Percentiles rank a stretch among this genome's conserved stretches.
These are phyloP conservation scores for Pseudogymnoascus sp. DNA, from an alignment of 2,329 filamentous ascomycete genomes.

Conservation along the genomic window DNA sequence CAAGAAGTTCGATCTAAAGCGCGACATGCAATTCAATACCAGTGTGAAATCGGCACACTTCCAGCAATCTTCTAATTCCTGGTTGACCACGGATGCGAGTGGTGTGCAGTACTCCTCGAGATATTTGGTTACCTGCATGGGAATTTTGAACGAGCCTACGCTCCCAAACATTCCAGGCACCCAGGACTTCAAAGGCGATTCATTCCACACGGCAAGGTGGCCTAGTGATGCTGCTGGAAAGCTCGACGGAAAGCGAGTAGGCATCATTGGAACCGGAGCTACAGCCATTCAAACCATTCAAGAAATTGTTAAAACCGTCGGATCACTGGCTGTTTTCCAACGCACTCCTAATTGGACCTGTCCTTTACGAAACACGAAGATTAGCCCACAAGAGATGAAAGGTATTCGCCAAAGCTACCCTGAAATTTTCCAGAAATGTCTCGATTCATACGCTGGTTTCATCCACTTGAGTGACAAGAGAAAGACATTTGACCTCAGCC, in stretches of 20 bases:
- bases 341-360: slow-evolving; percentile 8
- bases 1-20: slow-evolving; percentile 34
- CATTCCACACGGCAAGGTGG: slow-evolving; percentile 12
- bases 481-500: slow-evolving; percentile 27
- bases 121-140: slow-evolving; percentile 12
- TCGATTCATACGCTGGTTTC: slow-evolving; percentile 25
- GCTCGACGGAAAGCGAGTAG: slow-evolving; percentile 17
- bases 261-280: slow-evolving; percentile 19
- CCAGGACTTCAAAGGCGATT: slow-evolving; percentile 11
- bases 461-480: slow-evolving; percentile 24
- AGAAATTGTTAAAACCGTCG: slow-evolving; percentile 30
- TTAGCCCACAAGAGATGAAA: slow-evolving; percentile 27
- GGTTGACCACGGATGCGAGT: slow-evolving; percentile 28
- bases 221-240: slow-evolving; percentile 11
- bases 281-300: slow-evolving; percentile 23
- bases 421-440: slow-evolving; percentile 25
- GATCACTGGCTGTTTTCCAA: slow-evolving; percentile 31
- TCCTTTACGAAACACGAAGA: slow-evolving; percentile 17
- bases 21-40: slow-evolving; percentile 33
- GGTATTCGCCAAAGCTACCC: slow-evolving; percentile 24
- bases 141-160: slow-evolving; percentile 8
- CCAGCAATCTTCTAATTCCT: slow-evolving; percentile 31
- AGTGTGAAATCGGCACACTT: slow-evolving; percentile 32
- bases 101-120: slow-evolving; percentile 10
- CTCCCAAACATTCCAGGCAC: slow-evolving; percentile 12